Evolutionary conservation across 2,329 filamentous ascomycete genomes (phyloP), one percentile per base, ranked within the genome.

Genomic region (Diaporthe australafricana): DNA sequence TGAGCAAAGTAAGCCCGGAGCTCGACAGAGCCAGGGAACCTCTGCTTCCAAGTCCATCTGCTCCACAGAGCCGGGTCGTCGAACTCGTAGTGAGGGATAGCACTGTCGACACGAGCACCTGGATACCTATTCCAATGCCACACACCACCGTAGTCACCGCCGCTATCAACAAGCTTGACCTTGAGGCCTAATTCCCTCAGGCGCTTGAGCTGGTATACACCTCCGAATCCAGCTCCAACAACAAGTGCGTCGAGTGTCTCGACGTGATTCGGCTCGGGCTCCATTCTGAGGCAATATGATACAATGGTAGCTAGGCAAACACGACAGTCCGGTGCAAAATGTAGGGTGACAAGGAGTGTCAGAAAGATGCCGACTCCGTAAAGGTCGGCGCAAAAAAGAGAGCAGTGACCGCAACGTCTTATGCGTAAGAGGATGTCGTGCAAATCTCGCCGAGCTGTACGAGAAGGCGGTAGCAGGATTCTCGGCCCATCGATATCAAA

Each of bases 181-280:
- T 56, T 65, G 25, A 40, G 70, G 7, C 70, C 70, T 17, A 50
- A 17, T 6, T 69, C 65, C 27, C 65, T 50, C n/a, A 72, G n/a
- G 11, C 6, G 17, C 32, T 72, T 69, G 12, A 69, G 27, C 42
- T 72, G 70, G 20, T 72, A 72, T n/a, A 72, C 38, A 17, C 70
- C 70, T 12, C 70, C 65, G 22, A 72, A 72, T 16, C 70, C 70
- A 27, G 65, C 70, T n/a, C 70, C 70, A 17, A 72, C 70, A 47
- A 72, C 42, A 16, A 72, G 48, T 14, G 48, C 70, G 56, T 72
- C 70, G 30, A 69, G 42, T n/a, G 50, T 22, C 35, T 40, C n/a
- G 5, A 57, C 53, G 27, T 60, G 16, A 48, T 38, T 25, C 16
- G 30, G 30, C 5, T 8, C 17, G 45, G 53, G 50, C 11, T 30